Evolutionary conservation across 139 green algal species (phyloP).

Genomic region (Parachlorella kessleri): DNA sequence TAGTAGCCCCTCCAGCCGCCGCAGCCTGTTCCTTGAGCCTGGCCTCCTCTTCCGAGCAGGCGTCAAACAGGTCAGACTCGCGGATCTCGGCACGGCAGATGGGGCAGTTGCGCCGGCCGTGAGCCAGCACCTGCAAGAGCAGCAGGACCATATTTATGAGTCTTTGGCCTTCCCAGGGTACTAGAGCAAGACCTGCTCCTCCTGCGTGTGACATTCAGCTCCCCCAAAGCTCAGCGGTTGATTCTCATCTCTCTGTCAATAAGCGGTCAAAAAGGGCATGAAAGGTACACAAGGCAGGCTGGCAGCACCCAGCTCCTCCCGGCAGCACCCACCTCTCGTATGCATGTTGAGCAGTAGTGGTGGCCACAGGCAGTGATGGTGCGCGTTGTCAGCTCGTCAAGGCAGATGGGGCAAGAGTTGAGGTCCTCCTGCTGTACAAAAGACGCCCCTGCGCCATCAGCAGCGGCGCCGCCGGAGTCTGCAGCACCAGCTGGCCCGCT

Average conservation of each 20-base stretch:
- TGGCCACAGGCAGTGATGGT: conserved; percentile 66
- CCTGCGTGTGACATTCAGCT: too few relatives aligned
- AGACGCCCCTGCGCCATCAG: background rate
- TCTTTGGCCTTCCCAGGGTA: too few relatives aligned
- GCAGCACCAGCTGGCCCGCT: background rate
- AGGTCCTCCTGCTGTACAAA: conserved; percentile 22
- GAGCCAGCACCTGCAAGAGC: conserved; percentile 29
- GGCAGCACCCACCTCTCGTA: conserved; percentile 41
- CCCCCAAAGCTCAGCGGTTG: too few relatives aligned
- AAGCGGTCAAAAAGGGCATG: too few relatives aligned
- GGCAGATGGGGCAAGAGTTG: conserved; percentile 60
- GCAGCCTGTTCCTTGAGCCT: background rate
- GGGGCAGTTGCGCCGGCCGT: conserved; percentile 44
- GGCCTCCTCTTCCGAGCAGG: conserved; percentile 48
- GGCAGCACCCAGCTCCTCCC: too few relatives aligned
- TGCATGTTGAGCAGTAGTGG: conserved; percentile 61
- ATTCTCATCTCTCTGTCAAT: too few relatives aligned
- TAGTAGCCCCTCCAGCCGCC: background rate
- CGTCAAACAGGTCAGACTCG: conserved; percentile 48
- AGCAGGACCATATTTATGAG: too few relatives aligned
- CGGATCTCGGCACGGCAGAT: conserved; percentile 48
- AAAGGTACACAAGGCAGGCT: too few relatives aligned
- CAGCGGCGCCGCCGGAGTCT: background rate
- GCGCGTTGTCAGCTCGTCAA: conserved; percentile 43
- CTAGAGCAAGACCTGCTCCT: too few relatives aligned